A percentile compares a stretch with the other conserved stretches of the same genome.
These are phyloP conservation scores for Sistotremastrum niveocremeum DNA, from an alignment of 768 basidiomycete genomes.

Conservation along the genomic window DNA sequence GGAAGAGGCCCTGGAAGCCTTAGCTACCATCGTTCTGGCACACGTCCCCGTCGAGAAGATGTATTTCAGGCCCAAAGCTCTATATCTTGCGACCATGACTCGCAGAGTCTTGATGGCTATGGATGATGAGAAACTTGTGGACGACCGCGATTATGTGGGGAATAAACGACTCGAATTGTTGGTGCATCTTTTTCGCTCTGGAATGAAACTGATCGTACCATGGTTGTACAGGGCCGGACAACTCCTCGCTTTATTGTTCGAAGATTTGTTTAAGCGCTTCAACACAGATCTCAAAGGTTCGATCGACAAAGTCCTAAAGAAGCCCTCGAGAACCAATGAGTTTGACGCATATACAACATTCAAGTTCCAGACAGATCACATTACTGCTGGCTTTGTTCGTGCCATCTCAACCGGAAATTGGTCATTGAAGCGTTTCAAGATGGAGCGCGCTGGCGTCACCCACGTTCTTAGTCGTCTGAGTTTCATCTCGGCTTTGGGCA, in stretches of 20 bases:
- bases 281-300: slow-evolving; percentile 88
- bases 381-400: slow-evolving; percentile 90
- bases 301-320: slow-evolving; percentile 96
- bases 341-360: slow-evolving; percentile 93
- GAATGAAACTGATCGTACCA: slow-evolving; percentile 1
- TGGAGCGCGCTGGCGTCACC: slow-evolving; percentile 97
- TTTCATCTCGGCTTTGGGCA: slow-evolving; percentile 95
- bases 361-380: slow-evolving; percentile 92
- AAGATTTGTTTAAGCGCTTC: slow-evolving; percentile 98
- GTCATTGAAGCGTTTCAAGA: slow-evolving; percentile 98
- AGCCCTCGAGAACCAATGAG: slow-evolving; percentile 84
- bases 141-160: slow-evolving; percentile 97
- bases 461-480: slow-evolving; percentile 91
- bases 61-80: slow-evolving; percentile 86
- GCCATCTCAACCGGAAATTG: slow-evolving; percentile 99
- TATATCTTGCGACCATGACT: slow-evolving; percentile 97
- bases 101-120: slow-evolving; percentile 92
- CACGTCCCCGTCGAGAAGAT: slow-evolving; percentile 86
- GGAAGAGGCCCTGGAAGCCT: slow-evolving; percentile 92
- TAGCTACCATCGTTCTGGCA: slow-evolving; percentile 94
- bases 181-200: slow-evolving; percentile 17
- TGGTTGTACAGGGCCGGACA: slow-evolving; percentile 68
- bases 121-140: slow-evolving; percentile 93
- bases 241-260: slow-evolving; percentile 86
- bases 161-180: slow-evolving; percentile 98